A percentile compares a stretch with the other conserved stretches of the same genome.
Evolutionary conservation across 768 basidiomycete genomes (phyloP).

Genomic region (Inosperma sp.): DNA sequence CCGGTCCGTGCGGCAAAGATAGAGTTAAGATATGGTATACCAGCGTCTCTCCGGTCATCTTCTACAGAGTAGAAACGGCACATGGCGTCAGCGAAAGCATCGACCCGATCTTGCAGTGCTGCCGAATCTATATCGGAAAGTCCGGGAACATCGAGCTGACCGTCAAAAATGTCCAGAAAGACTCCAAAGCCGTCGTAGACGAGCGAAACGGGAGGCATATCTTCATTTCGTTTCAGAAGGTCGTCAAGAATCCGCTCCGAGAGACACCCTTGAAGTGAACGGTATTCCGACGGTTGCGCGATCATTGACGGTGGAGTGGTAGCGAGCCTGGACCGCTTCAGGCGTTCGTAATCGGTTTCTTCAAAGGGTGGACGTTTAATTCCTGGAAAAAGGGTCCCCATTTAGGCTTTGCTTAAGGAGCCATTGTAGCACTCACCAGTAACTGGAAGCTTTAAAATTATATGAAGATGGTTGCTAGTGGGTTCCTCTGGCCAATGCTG

Average conservation of each 20-base stretch:
- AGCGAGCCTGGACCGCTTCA: conserved; percentile 1
- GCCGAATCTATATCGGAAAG: conserved; percentile 5
- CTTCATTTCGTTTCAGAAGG: conserved; percentile 12
- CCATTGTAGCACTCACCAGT: not conserved
- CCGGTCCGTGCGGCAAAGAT: not conserved
- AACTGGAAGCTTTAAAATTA: conserved; percentile 4
- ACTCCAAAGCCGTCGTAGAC: not conserved
- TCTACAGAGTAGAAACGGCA: conserved; percentile 13
- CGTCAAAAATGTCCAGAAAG: conserved; percentile 9
- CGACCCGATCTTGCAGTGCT: conserved; percentile 8
- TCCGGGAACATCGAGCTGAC: conserved; percentile 4
- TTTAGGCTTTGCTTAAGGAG: not conserved
- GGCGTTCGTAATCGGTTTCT: not conserved
- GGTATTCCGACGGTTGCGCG: conserved; percentile 1
- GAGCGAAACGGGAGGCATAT: not conserved
- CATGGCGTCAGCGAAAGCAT: conserved; percentile 16
- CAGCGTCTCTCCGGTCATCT: conserved; percentile 8
- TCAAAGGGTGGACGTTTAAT: not conserved
- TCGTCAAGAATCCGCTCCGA: conserved; percentile 16
- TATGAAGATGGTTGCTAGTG: not conserved
- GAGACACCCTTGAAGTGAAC: not conserved
- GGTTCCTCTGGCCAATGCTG: not conserved
- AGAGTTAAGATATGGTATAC: conserved; percentile 2
- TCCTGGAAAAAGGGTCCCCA: not conserved
- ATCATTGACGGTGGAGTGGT: not conserved